Percentiles rank a stretch among this genome's conserved stretches.
phyloP scores from a whole-genome alignment of 176 grass and related monocot species.

The Elaeis guineensis region DNA sequence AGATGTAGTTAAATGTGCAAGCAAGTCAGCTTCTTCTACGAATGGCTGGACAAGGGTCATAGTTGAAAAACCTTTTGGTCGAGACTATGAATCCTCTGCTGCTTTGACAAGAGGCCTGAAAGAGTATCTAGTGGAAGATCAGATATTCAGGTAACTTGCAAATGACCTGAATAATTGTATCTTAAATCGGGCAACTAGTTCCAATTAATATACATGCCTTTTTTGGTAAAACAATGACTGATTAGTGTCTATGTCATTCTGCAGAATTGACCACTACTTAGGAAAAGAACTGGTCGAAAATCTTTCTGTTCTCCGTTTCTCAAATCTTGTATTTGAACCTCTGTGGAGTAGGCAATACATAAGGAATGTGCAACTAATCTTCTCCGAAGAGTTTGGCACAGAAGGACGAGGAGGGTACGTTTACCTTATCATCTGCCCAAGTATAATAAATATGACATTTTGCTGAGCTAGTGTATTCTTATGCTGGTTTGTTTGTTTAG shows the following conservation, averaged over 20 bases:
- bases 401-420: constrained; percentile 4
- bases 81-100: constrained; percentile 81
- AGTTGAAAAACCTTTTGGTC: constrained; percentile 95
- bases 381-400: constrained; percentile 72
- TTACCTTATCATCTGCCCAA: background rate
- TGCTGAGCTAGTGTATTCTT: constrained; percentile 1
- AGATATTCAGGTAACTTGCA: constrained; percentile 76
- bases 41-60: constrained; percentile 93
- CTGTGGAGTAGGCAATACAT: constrained; percentile 2
- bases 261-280: background rate
- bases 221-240: background rate
- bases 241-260: constrained; percentile 7
- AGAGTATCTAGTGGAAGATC: constrained; percentile 83
- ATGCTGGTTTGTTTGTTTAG: constrained; percentile 32
- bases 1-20: constrained; percentile 91
- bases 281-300: background rate
- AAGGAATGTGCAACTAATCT: constrained; percentile 15
- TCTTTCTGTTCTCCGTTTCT: constrained; percentile 5
- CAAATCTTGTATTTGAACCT: constrained; percentile 5
- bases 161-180: too few relatives aligned
- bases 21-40: constrained; percentile 59
- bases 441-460: too few relatives aligned
- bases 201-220: background rate
- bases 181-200: too few relatives aligned
- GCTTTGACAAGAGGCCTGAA: constrained; percentile 83